phyloP scores from a whole-genome alignment of 768 basidiomycete genomes.

The Russula brevipes region DNA sequence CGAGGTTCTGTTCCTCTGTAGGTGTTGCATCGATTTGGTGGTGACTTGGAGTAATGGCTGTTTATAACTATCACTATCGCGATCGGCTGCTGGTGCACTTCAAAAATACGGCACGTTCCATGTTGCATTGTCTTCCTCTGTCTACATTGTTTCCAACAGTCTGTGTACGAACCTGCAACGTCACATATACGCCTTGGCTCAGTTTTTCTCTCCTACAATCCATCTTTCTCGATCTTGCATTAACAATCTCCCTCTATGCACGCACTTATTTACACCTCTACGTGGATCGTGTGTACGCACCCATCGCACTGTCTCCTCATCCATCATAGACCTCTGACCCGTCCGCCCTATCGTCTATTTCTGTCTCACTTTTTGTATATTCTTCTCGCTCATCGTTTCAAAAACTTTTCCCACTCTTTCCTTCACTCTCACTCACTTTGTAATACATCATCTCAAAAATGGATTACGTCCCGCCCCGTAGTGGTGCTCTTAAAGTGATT shows the following conservation, averaged over 20 bases:
- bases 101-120: neutral
- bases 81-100: neutral
- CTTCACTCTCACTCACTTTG: conserved; percentile 5
- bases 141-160: neutral
- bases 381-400: neutral
- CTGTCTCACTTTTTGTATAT: neutral
- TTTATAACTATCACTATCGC: conserved; percentile 19
- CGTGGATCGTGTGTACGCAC: conserved; percentile 7
- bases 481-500: too few relatives aligned
- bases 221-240: conserved; percentile 15
- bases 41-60: neutral
- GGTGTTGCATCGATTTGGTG: neutral
- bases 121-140: neutral
- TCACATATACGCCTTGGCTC: neutral
- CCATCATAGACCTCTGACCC: conserved; percentile 16
- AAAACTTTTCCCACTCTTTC: neutral
- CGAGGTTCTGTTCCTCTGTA: neutral
- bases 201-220: neutral
- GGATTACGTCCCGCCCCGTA: neutral
- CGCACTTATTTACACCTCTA: conserved; percentile 15
- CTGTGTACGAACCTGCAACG: conserved; percentile 11
- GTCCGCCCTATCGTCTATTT: neutral
- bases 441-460: conserved; percentile 8
- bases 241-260: conserved; percentile 11
- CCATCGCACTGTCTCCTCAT: neutral